Conservation (phyloP, 805 yeast species). For the Saccharomyces kudriavzevii region DNA sequence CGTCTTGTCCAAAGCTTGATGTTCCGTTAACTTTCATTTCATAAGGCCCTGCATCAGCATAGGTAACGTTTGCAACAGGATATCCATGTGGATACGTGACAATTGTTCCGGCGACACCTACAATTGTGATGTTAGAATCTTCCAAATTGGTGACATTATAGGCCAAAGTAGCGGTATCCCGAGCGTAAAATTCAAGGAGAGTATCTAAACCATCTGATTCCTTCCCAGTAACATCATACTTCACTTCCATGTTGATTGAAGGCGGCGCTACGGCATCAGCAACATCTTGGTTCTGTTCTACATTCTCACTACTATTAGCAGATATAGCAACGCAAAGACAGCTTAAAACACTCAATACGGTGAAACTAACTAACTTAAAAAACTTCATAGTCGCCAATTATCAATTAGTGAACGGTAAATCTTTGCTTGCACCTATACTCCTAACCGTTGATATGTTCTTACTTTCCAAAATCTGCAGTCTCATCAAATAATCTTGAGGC, state of each 20-base stretch:
- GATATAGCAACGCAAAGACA: not conserved
- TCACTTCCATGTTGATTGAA: slow-evolving; percentile 36
- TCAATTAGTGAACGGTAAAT: not conserved
- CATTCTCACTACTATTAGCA: not conserved
- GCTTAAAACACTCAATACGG: not conserved
- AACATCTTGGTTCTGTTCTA: not conserved
- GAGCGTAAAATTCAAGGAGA: slow-evolving; percentile 39
- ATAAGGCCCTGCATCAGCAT: slow-evolving; percentile 55
- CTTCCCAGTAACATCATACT: slow-evolving; percentile 41
- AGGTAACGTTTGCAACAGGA: slow-evolving; percentile 52
- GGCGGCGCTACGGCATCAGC: slow-evolving; percentile 3
- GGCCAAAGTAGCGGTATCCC: slow-evolving; percentile 44
- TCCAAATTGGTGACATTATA: slow-evolving; percentile 50
- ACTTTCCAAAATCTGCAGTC: not conserved
- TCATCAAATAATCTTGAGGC: not conserved
- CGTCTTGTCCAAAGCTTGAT: slow-evolving; percentile 45
- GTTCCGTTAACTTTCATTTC: slow-evolving; percentile 42
- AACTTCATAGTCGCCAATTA: not conserved
- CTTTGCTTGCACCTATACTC: not conserved
- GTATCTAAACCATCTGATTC: slow-evolving; percentile 35
- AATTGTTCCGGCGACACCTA: slow-evolving; percentile 65
- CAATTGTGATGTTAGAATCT: slow-evolving; percentile 41
- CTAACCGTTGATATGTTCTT: not conserved
- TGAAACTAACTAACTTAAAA: not conserved
- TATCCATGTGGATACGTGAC: slow-evolving; percentile 47